phyloP scores from a whole-genome alignment of 495 filamentous ascomycete species.

The Aspergillus bridgeri region DNA sequence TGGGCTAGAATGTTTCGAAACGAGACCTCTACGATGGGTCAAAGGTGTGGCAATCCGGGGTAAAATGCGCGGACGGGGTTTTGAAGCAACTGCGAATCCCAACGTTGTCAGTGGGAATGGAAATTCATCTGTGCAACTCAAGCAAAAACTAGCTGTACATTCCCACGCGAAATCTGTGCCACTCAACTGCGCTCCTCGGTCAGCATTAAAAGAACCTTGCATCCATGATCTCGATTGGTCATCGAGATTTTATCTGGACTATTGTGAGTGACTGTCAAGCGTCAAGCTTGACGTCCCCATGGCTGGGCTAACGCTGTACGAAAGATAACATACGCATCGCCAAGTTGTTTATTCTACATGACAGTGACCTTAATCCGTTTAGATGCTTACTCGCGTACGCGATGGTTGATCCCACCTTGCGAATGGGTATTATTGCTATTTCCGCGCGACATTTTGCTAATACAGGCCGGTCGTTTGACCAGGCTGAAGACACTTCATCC shows the following conservation, averaged over 20 bases:
- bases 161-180: neutral
- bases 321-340: constrained; percentile 51
- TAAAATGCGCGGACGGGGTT: constrained; percentile 26
- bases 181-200: constrained; percentile 2
- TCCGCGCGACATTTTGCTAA: constrained; percentile 54
- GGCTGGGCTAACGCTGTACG: constrained; percentile 4
- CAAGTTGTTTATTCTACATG: constrained; percentile 53
- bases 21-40: constrained; percentile 47
- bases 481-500: constrained; percentile 11
- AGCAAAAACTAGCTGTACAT: neutral
- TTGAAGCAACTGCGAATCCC: neutral
- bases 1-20: constrained; percentile 49
- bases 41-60: constrained; percentile 42
- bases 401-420: constrained; percentile 42
- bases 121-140: neutral
- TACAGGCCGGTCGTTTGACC: constrained; percentile 25
- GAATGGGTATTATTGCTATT: constrained; percentile 50
- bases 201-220: constrained; percentile 34
- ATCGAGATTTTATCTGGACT: constrained; percentile 47
- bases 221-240: constrained; percentile 28
- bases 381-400: constrained; percentile 49
- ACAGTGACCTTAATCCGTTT: constrained; percentile 53
- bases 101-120: neutral
- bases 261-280: constrained; percentile 35
- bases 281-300: neutral